Conservation (phyloP, 1,284 basidiomycete genomes). For the Ceratobasidium papillatum region DNA sequence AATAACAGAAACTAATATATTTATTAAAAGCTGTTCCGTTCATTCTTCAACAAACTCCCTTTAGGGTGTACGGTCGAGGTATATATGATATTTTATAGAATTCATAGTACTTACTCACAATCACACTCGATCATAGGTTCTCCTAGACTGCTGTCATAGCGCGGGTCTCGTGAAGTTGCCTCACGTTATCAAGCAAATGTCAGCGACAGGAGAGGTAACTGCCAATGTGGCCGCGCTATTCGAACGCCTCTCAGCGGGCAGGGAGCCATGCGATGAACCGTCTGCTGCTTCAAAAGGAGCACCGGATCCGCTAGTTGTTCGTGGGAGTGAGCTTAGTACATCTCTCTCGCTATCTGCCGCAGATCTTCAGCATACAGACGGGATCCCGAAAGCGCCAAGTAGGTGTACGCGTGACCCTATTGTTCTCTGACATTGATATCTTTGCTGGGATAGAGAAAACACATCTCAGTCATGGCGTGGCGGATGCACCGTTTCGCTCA, state of each 20-base stretch:
- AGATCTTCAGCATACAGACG: background rate
- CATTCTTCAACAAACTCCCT: conserved; percentile 22
- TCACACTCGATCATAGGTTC: background rate
- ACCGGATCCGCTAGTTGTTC: background rate
- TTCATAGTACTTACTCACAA: background rate
- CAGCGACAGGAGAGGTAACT: background rate
- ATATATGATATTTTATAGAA: background rate
- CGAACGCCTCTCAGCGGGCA: background rate
- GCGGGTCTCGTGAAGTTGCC: conserved; percentile 18
- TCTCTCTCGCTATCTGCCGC: too few species aligned
- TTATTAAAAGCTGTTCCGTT: conserved; percentile 7
- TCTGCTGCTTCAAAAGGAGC: background rate
- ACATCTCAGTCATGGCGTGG: background rate
- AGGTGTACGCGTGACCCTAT: too few species aligned
- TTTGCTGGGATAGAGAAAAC: background rate
- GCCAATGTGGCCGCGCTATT: background rate
- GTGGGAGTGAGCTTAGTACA: background rate
- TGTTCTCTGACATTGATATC: too few species aligned
- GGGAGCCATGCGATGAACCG: too few species aligned
- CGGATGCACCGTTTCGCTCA: background rate
- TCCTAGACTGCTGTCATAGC: conserved; percentile 35
- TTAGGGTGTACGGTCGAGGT: conserved; percentile 29
- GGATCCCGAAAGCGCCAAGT: background rate
- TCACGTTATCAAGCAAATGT: conserved; percentile 15
- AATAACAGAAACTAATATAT: background rate